Base-by-base conservation (phyloP, 2,329 filamentous ascomycete genomes). In the Cordyceps farinosa region DNA sequence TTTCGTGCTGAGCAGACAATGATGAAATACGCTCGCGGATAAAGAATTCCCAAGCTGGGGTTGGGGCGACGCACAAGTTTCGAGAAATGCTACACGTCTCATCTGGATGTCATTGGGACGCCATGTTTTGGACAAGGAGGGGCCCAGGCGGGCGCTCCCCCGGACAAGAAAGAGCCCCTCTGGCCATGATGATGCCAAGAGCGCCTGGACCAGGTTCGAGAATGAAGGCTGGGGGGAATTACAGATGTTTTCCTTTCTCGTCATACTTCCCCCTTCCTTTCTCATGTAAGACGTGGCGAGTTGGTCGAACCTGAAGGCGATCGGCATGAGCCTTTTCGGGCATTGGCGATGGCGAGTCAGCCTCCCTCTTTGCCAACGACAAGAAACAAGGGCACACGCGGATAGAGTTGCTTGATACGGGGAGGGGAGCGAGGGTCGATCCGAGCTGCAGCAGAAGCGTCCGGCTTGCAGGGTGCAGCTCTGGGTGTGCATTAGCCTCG, bases 21-120 rank as follows among this genome's bases (percentile, higher is more conserved):
- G 44, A 53, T 38, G 48, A 40, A 54, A 61, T 61, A 61, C 54
- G 58, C 58, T 22, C 40, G 54, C 58, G 54, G 58, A 61, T 50
- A 61, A 22, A 44, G 29, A 51, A 53, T 52, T 61, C 22, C 22
- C 48, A 11, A 15, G 29, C 48, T 34, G 34, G 57, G 57, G 57
- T 61, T 61, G 29, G 50, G 38, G 27, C n/a, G 48, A 48, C 47
- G 51, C 47, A 36, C 38, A 29, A 15, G 30, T 32, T 36, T 13
- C 17, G 30, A 61, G 58, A 17, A 61, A 36, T 61, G 48, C 48
- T 34, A 44, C 48, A 40, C 54, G 58, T 61, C 50, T 61, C 58
- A 61, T 13, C 36, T 36, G 22, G 54, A 15, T 48, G 55, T 38
- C 47, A 59, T 50, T 45, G 44, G 55, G 42, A 42, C 13, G 27